phyloP scores from a whole-genome alignment of 2,329 filamentous ascomycete genomes.

The Calonectria honghensis region DNA sequence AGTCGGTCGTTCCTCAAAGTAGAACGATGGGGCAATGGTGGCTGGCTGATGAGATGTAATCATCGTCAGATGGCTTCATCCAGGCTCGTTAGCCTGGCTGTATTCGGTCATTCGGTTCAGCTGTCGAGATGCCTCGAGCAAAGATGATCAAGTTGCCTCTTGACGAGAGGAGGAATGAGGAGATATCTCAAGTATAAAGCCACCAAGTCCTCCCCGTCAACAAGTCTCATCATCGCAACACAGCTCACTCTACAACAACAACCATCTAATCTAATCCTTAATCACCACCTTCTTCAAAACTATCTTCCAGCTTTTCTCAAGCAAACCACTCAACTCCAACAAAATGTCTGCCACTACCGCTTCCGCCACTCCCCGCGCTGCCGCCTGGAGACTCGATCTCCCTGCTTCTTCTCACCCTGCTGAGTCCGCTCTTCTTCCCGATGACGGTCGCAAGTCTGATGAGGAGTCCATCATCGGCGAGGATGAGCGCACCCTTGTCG shows the following conservation, averaged over 20 bases:
- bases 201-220: not conserved
- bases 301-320: not conserved
- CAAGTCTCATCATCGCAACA: conserved; percentile 8
- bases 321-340: not conserved
- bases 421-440: conserved; percentile 34
- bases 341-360: conserved; percentile 24
- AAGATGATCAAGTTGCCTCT: not conserved
- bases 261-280: conserved; percentile 22
- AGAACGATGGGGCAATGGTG: not conserved
- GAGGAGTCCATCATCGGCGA: conserved; percentile 41
- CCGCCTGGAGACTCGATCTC: conserved; percentile 39
- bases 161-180: not conserved
- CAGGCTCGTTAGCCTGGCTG: not conserved
- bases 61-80: conserved; percentile 11
- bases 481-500: conserved; percentile 37
- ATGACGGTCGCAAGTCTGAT: conserved; percentile 34
- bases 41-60: not conserved
- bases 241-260: conserved; percentile 5
- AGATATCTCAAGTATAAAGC: not conserved
- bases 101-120: not conserved
- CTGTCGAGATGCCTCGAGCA: not conserved
- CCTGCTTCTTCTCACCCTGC: conserved; percentile 31
- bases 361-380: conserved; percentile 23
- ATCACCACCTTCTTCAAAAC: conserved; percentile 1
- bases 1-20: not conserved